Evolutionary conservation across 106 monocot genomes (phyloP).

Genomic region (Hemerocallis citrina): DNA sequence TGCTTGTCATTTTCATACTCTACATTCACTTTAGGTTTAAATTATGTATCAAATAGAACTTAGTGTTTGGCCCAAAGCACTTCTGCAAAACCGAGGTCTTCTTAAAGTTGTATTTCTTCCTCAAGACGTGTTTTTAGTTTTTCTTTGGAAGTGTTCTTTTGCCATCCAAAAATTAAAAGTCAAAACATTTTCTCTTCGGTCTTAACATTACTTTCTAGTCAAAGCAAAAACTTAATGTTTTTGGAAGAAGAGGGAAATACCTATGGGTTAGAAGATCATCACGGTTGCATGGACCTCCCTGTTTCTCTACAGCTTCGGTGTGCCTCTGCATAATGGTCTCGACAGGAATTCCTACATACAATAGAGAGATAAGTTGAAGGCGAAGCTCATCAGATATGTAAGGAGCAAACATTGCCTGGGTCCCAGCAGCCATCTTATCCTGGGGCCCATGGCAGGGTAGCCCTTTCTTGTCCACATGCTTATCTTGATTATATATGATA

Average conservation of each 20-base stretch:
- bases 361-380: slow-evolving; percentile 69
- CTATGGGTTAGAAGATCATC: slow-evolving; percentile 97
- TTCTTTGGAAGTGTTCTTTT: no score
- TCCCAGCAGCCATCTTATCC: slow-evolving; percentile 74
- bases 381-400: slow-evolving; percentile 88
- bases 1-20: no score
- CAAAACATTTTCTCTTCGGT: no score
- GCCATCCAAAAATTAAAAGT: no score
- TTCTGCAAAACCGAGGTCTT: no score
- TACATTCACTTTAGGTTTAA: no score
- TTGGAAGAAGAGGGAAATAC: not conserved
- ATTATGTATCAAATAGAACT: no score
- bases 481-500: slow-evolving; percentile 90
- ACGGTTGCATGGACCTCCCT: slow-evolving; percentile 86
- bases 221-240: no score
- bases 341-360: slow-evolving; percentile 90
- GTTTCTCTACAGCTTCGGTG: slow-evolving; percentile 61
- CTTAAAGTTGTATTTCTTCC: no score
- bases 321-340: slow-evolving; percentile 99
- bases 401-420: slow-evolving; percentile 81
- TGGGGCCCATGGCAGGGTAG: slow-evolving; percentile 86
- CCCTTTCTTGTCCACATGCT: slow-evolving; percentile 90
- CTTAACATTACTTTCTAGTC: no score
- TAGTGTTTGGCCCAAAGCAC: no score
- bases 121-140: no score